A percentile compares a stretch with the other conserved stretches of the same genome.
These are phyloP conservation scores for Aquilaria sinensis DNA, from an alignment of 345 rosid species.

Conservation along the genomic window DNA sequence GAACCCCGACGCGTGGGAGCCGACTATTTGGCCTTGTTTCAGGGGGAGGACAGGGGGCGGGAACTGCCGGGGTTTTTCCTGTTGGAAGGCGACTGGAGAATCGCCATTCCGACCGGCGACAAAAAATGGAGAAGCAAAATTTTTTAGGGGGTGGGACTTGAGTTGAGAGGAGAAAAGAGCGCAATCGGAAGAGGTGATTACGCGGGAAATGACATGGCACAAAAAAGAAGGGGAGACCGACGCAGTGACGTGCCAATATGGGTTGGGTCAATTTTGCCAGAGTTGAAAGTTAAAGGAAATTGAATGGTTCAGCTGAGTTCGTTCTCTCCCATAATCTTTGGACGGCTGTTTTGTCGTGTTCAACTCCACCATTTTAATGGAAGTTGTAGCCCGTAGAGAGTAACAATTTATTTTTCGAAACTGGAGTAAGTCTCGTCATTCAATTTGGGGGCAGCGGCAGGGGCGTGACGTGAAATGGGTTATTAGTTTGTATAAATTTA, in stretches of 20 bases:
- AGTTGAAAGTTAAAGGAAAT: too few species aligned
- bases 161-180: background rate
- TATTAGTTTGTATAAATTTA: too few species aligned
- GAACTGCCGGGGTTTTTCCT: constrained; percentile 44
- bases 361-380: too few species aligned
- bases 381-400: too few species aligned
- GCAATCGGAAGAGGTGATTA: background rate
- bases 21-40: constrained; percentile 11
- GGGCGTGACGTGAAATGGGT: too few species aligned
- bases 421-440: too few species aligned
- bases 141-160: background rate
- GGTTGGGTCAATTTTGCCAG: too few species aligned
- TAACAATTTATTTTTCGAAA: too few species aligned
- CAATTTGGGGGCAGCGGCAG: too few species aligned
- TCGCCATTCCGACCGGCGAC: constrained; percentile 17
- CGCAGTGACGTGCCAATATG: background rate
- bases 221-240: background rate
- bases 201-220: constrained; percentile 18
- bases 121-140: background rate
- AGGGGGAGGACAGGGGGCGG: constrained; percentile 34
- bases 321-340: too few species aligned
- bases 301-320: too few species aligned
- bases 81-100: constrained; percentile 15
- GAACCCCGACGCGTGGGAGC: constrained; percentile 23
- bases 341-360: too few species aligned